These are phyloP conservation scores for Glycyrrhiza uralensis DNA, from an alignment of 306 rosid species.

Conservation along the genomic window DNA sequence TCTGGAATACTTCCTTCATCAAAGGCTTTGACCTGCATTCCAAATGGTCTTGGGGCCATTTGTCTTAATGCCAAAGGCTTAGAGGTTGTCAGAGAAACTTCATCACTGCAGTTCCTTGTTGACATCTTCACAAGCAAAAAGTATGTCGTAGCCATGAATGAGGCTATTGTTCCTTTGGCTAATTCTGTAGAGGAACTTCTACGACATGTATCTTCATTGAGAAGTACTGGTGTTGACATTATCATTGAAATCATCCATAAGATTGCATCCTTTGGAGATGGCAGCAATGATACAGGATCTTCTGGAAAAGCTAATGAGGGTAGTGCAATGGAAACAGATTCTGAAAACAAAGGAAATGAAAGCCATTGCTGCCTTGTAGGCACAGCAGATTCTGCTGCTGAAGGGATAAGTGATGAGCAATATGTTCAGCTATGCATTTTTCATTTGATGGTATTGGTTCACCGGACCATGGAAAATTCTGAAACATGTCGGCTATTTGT, in stretches of 20 bases:
- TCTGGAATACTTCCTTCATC: constrained; percentile 89
- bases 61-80: constrained; percentile 92
- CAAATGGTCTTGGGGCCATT: constrained; percentile 95
- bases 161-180: constrained; percentile 88
- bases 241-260: constrained; percentile 75
- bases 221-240: constrained; percentile 86
- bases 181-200: constrained; percentile 96
- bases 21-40: constrained; percentile 85
- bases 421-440: constrained; percentile 72
- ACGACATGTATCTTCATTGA: constrained; percentile 83
- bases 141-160: constrained; percentile 80
- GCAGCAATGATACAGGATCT: constrained; percentile 36
- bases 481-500: constrained; percentile 96
- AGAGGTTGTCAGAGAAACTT: constrained; percentile 76
- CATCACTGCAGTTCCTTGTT: constrained; percentile 70
- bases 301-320: constrained; percentile 61
- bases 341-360: constrained; percentile 60
- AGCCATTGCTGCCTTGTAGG: constrained; percentile 46
- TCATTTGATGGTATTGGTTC: constrained; percentile 92
- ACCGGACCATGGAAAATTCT: constrained; percentile 91
- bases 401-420: constrained; percentile 67
- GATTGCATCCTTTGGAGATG: constrained; percentile 64
- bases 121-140: constrained; percentile 83
- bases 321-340: constrained; percentile 84
- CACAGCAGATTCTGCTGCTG: constrained; percentile 53